Percentiles rank a stretch among this genome's conserved stretches.
These are phyloP conservation scores for Metschnikowia shivogae DNA, from an alignment of 805 yeast species.

Conservation along the genomic window DNA sequence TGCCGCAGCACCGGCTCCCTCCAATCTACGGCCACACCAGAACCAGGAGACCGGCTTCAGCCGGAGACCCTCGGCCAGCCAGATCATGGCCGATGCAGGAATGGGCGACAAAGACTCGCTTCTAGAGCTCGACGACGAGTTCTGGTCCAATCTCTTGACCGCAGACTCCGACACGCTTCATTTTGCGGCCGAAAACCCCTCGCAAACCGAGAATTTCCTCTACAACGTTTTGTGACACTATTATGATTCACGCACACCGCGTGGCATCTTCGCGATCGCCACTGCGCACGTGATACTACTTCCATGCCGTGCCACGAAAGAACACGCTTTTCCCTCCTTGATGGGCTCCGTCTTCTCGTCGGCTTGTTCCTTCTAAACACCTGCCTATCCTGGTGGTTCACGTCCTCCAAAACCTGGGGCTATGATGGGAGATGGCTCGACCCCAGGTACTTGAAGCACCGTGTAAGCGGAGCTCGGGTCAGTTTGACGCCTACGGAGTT, in stretches of 20 bases:
- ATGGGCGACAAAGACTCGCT: conserved; percentile 32
- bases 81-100: conserved; percentile 3
- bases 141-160: conserved; percentile 59
- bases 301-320: neutral
- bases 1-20: neutral
- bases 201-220: conserved; percentile 12
- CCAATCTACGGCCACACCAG: neutral
- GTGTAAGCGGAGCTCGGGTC: conserved; percentile 15
- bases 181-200: conserved; percentile 24
- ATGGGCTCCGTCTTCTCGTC: conserved; percentile 39
- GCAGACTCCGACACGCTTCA: conserved; percentile 32
- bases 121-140: conserved; percentile 61
- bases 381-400: conserved; percentile 52
- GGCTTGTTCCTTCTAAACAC: conserved; percentile 48
- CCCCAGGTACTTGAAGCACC: conserved; percentile 35
- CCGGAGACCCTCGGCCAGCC: conserved; percentile 1
- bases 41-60: neutral
- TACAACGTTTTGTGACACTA: conserved; percentile 6
- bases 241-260: too few species aligned
- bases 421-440: conserved; percentile 48
- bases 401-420: conserved; percentile 60
- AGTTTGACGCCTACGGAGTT: conserved; percentile 45
- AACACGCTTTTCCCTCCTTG: conserved; percentile 23
- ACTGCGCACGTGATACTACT: neutral
- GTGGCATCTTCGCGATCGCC: too few species aligned